A percentile compares a stretch with the other conserved stretches of the same genome.
These are phyloP conservation scores for Whalleya microplaca DNA, from an alignment of 2,329 filamentous ascomycete genomes.

Conservation along the genomic window DNA sequence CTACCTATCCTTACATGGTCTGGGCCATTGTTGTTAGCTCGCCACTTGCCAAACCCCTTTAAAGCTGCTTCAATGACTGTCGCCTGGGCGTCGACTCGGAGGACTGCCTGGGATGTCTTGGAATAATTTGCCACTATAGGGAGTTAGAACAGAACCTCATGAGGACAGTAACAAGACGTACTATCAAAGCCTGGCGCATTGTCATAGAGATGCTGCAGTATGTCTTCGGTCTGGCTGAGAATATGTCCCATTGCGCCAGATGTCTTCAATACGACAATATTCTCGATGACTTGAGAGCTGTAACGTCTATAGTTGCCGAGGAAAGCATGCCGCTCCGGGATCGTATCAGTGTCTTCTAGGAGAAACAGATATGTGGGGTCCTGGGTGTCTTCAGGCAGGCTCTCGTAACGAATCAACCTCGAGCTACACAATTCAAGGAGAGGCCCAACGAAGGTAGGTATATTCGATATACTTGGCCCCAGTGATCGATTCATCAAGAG, in stretches of 20 bases:
- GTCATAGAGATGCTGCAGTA: constrained; percentile 76
- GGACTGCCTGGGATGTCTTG: constrained; percentile 71
- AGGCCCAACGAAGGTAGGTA: constrained; percentile 67
- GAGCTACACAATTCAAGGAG: constrained; percentile 83
- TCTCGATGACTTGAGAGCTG: constrained; percentile 84
- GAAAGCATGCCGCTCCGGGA: constrained; percentile 93
- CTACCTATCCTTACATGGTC: constrained; percentile 21
- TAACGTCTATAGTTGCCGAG: constrained; percentile 94
- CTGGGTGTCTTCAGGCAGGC: constrained; percentile 77
- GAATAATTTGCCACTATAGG: constrained; percentile 59
- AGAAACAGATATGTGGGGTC: constrained; percentile 82
- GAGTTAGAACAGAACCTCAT: constrained; percentile 23
- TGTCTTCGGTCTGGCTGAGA: constrained; percentile 74
- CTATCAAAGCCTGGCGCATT: constrained; percentile 69
- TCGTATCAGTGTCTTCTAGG: constrained; percentile 90
- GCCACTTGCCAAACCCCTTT: constrained; percentile 88
- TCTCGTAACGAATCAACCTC: constrained; percentile 85
- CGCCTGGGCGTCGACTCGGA: constrained; percentile 86
- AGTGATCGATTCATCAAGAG: constrained; percentile 75
- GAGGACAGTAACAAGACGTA: constrained; percentile 40
- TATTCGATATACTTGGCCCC: constrained; percentile 63
- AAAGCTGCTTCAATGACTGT: constrained; percentile 86
- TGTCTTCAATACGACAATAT: constrained; percentile 79
- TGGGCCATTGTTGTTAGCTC: constrained; percentile 32
- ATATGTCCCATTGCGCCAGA: constrained; percentile 88